phyloP scores from a whole-genome alignment of 805 yeast genomes.

The Wickerhamomyces alni region DNA sequence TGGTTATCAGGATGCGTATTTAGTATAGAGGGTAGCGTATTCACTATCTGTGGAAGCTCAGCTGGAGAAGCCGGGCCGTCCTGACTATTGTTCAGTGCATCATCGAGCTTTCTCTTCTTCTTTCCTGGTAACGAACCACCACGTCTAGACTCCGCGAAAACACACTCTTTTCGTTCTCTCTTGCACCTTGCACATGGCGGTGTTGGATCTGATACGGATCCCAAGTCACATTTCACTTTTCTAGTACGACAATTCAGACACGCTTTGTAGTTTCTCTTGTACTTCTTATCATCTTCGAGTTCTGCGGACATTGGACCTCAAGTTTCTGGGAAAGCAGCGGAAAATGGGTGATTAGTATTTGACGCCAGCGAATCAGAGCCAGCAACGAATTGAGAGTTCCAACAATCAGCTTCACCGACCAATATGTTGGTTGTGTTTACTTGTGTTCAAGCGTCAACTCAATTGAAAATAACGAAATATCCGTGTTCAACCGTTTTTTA shows the following conservation, averaged over 20 bases:
- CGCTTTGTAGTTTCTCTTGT: slow-evolving; percentile 70
- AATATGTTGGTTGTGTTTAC: too few species aligned
- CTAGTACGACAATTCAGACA: slow-evolving; percentile 81
- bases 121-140: slow-evolving; percentile 33
- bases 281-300: slow-evolving; percentile 23
- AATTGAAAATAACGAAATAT: background rate
- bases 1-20: too few species aligned
- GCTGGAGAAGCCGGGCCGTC: background rate
- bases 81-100: background rate
- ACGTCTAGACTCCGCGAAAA: slow-evolving; percentile 53
- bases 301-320: background rate
- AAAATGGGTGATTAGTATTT: background rate
- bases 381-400: too few species aligned
- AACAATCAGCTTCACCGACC: too few species aligned
- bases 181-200: slow-evolving; percentile 86
- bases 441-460: too few species aligned
- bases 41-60: background rate
- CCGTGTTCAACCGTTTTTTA: slow-evolving; percentile 1
- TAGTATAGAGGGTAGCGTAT: background rate
- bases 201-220: slow-evolving; percentile 65
- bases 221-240: slow-evolving; percentile 83
- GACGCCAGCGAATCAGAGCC: too few species aligned
- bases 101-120: slow-evolving; percentile 17
- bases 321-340: too few species aligned
- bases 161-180: slow-evolving; percentile 79